Conservation (phyloP, 2,329 filamentous ascomycete genomes). For the Fusarium stilboides region DNA sequence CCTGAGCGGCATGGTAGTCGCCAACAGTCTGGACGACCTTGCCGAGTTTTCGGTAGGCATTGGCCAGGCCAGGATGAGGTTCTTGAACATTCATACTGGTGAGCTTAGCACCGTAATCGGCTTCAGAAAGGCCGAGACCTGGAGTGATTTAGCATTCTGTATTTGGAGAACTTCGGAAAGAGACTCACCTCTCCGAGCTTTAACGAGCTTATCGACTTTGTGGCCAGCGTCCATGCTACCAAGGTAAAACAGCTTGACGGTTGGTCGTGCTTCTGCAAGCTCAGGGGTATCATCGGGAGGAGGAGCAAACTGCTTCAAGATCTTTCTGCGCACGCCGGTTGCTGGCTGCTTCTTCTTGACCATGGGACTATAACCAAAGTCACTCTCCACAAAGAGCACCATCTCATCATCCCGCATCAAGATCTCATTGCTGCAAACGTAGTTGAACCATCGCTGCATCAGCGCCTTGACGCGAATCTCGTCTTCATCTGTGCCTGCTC, state of each 20-base stretch:
- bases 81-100: conserved; percentile 91
- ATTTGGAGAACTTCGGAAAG: background rate
- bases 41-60: conserved; percentile 94
- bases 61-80: conserved; percentile 87
- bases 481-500: conserved; percentile 96
- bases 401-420: conserved; percentile 97
- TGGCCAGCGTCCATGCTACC: conserved; percentile 97
- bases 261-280: conserved; percentile 87
- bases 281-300: conserved; percentile 98
- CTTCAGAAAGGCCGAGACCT: conserved; percentile 93
- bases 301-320: conserved; percentile 97
- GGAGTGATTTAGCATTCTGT: conserved; percentile 43
- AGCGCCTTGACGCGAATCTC: conserved; percentile 89
- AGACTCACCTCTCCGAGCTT: conserved; percentile 83
- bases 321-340: conserved; percentile 93
- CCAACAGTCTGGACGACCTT: conserved; percentile 94
- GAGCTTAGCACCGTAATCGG: conserved; percentile 93
- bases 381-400: conserved; percentile 98
- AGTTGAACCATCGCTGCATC: conserved; percentile 95
- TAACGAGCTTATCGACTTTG: conserved; percentile 95
- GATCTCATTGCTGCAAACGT: conserved; percentile 91
- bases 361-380: conserved; percentile 97
- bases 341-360: conserved; percentile 97
- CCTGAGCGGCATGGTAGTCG: conserved; percentile 96
- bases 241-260: conserved; percentile 96